phyloP scores from a whole-genome alignment of 805 yeast genomes.

The Pachysolen tannophilus region DNA sequence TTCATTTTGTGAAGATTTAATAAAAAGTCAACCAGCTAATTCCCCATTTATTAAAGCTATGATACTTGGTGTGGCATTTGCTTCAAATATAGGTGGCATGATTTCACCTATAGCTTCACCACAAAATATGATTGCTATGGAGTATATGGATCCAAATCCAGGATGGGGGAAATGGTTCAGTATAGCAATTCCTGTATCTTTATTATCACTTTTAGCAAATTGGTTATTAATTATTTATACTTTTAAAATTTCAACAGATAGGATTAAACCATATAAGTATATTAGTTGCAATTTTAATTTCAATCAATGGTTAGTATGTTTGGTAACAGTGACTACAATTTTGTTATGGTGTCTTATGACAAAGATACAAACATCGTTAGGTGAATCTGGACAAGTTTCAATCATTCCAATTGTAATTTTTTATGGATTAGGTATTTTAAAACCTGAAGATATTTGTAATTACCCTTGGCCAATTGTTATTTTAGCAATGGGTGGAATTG shows the following conservation, averaged over 20 bases:
- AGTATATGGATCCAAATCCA: constrained; percentile 43
- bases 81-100: constrained; percentile 48
- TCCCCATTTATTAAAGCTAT: constrained; percentile 22
- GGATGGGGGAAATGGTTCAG: constrained; percentile 53
- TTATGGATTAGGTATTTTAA: constrained; percentile 41
- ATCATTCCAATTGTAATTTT: constrained; percentile 39
- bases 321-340: constrained; percentile 35
- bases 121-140: constrained; percentile 47
- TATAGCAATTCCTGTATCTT: constrained; percentile 38
- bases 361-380: constrained; percentile 32
- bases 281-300: constrained; percentile 36
- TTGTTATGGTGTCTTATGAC: constrained; percentile 41
- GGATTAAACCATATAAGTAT: constrained; percentile 38
- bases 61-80: constrained; percentile 35
- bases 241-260: constrained; percentile 40
- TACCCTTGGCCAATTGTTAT: constrained; percentile 49
- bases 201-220: constrained; percentile 30
- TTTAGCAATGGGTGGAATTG: constrained; percentile 49
- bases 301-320: constrained; percentile 34
- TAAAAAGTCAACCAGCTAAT: constrained; percentile 30
- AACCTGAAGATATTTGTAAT: constrained; percentile 39
- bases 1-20: constrained; percentile 40
- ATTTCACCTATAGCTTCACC: constrained; percentile 49
- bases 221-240: constrained; percentile 47
- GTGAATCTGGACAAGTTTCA: constrained; percentile 41